Base-by-base conservation (phyloP, 2,329 filamentous ascomycete species). In the Aspergillus persii region DNA sequence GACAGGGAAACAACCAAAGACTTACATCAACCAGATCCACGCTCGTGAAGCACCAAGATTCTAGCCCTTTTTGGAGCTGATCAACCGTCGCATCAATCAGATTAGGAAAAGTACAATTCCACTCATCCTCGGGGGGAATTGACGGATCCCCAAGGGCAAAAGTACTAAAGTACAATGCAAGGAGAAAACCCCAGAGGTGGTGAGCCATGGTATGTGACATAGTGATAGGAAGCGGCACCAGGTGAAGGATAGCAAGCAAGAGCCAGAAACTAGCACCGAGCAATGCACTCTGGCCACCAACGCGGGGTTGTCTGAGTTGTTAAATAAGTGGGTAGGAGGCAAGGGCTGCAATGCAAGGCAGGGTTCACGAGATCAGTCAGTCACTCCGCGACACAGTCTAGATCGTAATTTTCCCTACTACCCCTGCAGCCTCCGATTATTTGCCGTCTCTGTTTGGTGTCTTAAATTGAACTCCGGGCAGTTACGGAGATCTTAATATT, bases 11-110 rank as follows among this genome's bases (percentile, higher is more conserved):
- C 12, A 4, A 7, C 2, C 30, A 53, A 33, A 9, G n/a, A 52
- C 29, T 18, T 33, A 76, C 76, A 59, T 72, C 76, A 49, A 86
- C 84, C 18, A 87, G 72, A 58, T 86, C 81, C n/a, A 82, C 79
- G 64, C 83, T 86, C 1, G 79, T 84, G 62, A 84, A 86, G n/a
- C 77, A 72, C 2, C 78, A 78, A 18, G 71, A 71, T 49, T 80
- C 75, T 8, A 86, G 71, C 2, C 84, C 84, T 46, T 70, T 66
- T 29, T 76, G 71, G 26, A 86, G 73, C 27, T 85, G 79, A 49
- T 85, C 82, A 2, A 77, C 75, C 0, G 80, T 82, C 11, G 79
- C 83, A 64, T 85, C 77, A 18, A 84, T 73, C 31, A 87, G 71
- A 7, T 70, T 66, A 9, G 76, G 75, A 57, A 71, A 72, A n/a